These are phyloP conservation scores for Chlamydomonas reinhardtii DNA, from an alignment of 163 green algal genomes.

Conservation along the genomic window DNA sequence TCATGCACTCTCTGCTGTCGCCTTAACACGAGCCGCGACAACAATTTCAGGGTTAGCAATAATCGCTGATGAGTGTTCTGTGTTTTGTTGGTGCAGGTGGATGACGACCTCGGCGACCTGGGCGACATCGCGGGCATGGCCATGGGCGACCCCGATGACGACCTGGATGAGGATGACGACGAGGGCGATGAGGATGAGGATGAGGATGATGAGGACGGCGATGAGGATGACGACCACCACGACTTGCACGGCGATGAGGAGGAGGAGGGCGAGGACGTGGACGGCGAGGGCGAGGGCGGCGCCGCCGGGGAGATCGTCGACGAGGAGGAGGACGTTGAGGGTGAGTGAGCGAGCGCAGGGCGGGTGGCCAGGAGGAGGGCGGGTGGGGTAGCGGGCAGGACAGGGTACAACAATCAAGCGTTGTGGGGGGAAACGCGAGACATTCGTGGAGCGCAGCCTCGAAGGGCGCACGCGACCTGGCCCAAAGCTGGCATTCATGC, in stretches of 20 bases:
- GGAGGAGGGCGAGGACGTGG: conserved; percentile 38
- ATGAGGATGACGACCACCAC: conserved; percentile 43
- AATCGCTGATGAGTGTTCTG: too few relatives aligned
- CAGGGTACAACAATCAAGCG: too few relatives aligned
- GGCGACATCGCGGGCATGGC: background rate
- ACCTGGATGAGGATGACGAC: conserved; percentile 38
- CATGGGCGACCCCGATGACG: conserved; percentile 35
- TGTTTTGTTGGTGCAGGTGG: too few relatives aligned
- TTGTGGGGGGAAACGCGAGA: too few relatives aligned
- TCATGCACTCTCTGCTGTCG: too few relatives aligned
- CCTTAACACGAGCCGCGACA: too few relatives aligned
- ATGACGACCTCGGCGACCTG: background rate
- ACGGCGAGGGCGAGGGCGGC: conserved; percentile 13
- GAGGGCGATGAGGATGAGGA: conserved; percentile 51
- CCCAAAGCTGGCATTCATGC: too few relatives aligned
- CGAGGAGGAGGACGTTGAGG: conserved; percentile 31
- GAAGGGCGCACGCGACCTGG: too few relatives aligned
- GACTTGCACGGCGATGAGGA: conserved; percentile 37
- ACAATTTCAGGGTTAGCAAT: too few relatives aligned
- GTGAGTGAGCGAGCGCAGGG: background rate
- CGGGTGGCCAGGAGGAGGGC: too few relatives aligned
- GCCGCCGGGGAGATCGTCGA: conserved; percentile 26
- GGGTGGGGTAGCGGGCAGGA: background rate
- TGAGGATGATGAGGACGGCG: conserved; percentile 24
- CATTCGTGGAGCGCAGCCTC: too few relatives aligned